Conservation (phyloP, 768 basidiomycete genomes). For the Gelatoporia subvermispora region DNA sequence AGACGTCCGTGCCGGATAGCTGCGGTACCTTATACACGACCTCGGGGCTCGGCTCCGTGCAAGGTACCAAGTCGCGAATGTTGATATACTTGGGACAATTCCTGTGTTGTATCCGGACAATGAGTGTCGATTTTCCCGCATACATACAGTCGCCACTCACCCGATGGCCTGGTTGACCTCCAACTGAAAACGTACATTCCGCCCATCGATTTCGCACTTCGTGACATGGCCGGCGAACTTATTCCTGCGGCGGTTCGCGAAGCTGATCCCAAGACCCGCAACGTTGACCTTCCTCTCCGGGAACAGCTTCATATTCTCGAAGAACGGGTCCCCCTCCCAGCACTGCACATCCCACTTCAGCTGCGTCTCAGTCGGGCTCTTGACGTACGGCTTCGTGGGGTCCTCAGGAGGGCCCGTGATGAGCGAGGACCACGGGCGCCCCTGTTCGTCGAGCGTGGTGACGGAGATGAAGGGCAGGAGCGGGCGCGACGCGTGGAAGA, state of each 20-base stretch:
- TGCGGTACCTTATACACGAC: constrained; percentile 31
- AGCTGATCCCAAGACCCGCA: constrained; percentile 55
- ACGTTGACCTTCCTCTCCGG: constrained; percentile 22
- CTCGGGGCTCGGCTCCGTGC: constrained; percentile 33
- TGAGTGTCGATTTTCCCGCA: too few species aligned
- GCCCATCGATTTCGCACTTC: too few species aligned
- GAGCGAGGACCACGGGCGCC: constrained; percentile 55
- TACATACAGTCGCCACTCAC: too few species aligned
- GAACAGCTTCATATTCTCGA: constrained; percentile 21
- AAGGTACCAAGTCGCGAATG: constrained; percentile 44
- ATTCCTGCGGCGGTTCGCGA: constrained; percentile 50
- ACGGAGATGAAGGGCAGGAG: constrained; percentile 51
- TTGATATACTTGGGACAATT: constrained; percentile 73
- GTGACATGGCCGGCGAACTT: constrained; percentile 45
- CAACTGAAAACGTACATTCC: too few species aligned
- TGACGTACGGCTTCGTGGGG: constrained; percentile 39
- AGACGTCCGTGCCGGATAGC: constrained; percentile 31
- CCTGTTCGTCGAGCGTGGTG: constrained; percentile 41
- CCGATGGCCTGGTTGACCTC: too few species aligned
- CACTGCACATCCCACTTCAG: constrained; percentile 34
- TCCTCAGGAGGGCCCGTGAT: constrained; percentile 28
- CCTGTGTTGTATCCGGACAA: constrained; percentile 32
- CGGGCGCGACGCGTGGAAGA: constrained; percentile 41
- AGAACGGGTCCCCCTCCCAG: constrained; percentile 53
- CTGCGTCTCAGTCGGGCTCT: constrained; percentile 28